phyloP scores from a whole-genome alignment of 345 rosid genomes.

The Bruguiera gymnorhiza region DNA sequence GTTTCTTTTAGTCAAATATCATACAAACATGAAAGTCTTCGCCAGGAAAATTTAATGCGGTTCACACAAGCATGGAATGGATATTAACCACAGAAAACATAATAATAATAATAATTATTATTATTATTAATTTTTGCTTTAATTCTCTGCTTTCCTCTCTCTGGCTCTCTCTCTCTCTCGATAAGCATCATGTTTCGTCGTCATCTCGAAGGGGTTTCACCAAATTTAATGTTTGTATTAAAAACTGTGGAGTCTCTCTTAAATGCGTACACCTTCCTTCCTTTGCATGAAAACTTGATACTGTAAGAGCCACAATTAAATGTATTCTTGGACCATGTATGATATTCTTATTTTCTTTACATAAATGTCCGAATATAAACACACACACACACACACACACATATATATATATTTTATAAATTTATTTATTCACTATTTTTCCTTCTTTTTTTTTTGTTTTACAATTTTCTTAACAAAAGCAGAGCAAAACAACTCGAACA shows the following conservation, averaged over 20 bases:
- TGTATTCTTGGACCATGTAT: neutral
- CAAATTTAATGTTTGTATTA: slow-evolving; percentile 15
- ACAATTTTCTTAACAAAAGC: too few relatives aligned
- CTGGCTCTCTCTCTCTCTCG: too few relatives aligned
- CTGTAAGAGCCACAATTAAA: neutral
- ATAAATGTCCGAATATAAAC: too few relatives aligned
- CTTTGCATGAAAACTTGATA: slow-evolving; percentile 10
- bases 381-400: too few relatives aligned
- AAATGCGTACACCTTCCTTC: slow-evolving; percentile 21
- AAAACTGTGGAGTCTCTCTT: slow-evolving; percentile 12
- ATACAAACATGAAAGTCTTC: neutral
- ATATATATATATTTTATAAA: too few relatives aligned
- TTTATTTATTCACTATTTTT: too few relatives aligned
- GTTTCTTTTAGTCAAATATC: too few relatives aligned
- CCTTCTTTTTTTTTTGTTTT: too few relatives aligned
- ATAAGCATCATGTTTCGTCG: slow-evolving; percentile 3
- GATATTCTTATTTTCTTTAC: neutral
- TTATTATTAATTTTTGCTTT: neutral
- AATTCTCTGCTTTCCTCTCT: neutral
- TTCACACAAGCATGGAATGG: neutral
- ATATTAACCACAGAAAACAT: slow-evolving; percentile 1
- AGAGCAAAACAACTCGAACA: too few relatives aligned
- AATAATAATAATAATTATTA: too few relatives aligned
- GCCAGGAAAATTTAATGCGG: neutral
- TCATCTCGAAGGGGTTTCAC: slow-evolving; percentile 1